phyloP scores from a whole-genome alignment of 1,284 basidiomycete genomes.

The Sporisorium graminicola region DNA sequence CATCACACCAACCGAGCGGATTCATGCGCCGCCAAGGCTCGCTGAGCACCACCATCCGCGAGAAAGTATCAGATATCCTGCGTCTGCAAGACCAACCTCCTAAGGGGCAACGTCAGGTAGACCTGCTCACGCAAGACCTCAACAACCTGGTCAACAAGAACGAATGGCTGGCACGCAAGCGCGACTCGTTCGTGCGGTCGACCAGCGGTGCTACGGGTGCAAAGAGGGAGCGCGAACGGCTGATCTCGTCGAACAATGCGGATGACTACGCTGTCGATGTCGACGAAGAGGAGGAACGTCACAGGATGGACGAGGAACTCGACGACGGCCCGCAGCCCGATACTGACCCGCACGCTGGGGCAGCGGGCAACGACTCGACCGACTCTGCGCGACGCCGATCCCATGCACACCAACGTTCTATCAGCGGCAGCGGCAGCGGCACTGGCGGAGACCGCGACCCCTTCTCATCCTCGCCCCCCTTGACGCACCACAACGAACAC shows the following conservation, averaged over 20 bases:
- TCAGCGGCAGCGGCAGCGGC: neutral
- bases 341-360: constrained; percentile 21
- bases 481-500: constrained; percentile 17
- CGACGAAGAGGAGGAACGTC: constrained; percentile 14
- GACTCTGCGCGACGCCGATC: neutral
- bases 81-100: constrained; percentile 46
- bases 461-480: constrained; percentile 22
- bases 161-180: constrained; percentile 52
- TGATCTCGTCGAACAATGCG: constrained; percentile 3
- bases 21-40: constrained; percentile 44
- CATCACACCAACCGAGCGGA: constrained; percentile 14
- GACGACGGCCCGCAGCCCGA: constrained; percentile 43
- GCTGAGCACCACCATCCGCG: constrained; percentile 42
- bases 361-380: constrained; percentile 4
- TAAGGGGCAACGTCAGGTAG: constrained; percentile 52
- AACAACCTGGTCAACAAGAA: constrained; percentile 51
- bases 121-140: constrained; percentile 54
- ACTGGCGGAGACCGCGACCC: constrained; percentile 18
- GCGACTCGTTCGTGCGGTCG: constrained; percentile 30
- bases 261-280: constrained; percentile 9
- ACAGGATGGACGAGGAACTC: constrained; percentile 4
- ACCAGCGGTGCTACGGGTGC: constrained; percentile 7
- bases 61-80: constrained; percentile 50
- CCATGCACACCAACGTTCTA: neutral
- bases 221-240: constrained; percentile 17